Conservation (phyloP, 108 stramenopile genomes). For the Nannochloropsis oceanica region DNA sequence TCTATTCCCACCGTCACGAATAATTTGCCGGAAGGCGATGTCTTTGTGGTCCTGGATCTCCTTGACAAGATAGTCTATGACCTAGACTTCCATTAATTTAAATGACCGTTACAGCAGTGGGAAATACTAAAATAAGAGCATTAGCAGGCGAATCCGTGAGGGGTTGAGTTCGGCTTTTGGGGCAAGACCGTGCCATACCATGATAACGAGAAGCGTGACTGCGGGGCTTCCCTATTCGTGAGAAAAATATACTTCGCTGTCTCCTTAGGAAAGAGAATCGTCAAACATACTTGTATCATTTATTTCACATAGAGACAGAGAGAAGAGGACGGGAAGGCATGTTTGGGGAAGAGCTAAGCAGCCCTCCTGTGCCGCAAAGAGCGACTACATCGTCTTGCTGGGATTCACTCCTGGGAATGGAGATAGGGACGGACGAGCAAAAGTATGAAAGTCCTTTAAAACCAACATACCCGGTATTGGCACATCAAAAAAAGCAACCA, state of each 20-base stretch:
- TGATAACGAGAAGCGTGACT: not conserved
- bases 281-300: too few species aligned
- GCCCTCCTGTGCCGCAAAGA: too few species aligned
- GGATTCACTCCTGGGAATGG: too few species aligned
- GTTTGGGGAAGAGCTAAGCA: too few species aligned
- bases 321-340: too few species aligned
- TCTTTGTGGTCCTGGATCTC: conserved; percentile 62
- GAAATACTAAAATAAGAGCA: not conserved
- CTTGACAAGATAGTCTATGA: conserved; percentile 53
- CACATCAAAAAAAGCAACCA: too few species aligned
- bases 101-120: conserved; percentile 1
- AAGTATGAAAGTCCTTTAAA: too few species aligned
- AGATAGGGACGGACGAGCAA: too few species aligned
- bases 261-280: not conserved
- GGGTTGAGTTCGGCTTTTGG: not conserved
- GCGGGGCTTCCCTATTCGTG: not conserved
- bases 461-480: too few species aligned
- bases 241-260: not conserved
- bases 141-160: not conserved
- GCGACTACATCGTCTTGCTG: too few species aligned
- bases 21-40: conserved; percentile 47
- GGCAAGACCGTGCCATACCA: not conserved
- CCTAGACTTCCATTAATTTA: conserved; percentile 50
- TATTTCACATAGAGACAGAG: too few species aligned
- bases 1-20: conserved; percentile 60